Base-by-base conservation (phyloP, 2,329 filamentous ascomycete species). In the Pseudogymnoascus sp. region DNA sequence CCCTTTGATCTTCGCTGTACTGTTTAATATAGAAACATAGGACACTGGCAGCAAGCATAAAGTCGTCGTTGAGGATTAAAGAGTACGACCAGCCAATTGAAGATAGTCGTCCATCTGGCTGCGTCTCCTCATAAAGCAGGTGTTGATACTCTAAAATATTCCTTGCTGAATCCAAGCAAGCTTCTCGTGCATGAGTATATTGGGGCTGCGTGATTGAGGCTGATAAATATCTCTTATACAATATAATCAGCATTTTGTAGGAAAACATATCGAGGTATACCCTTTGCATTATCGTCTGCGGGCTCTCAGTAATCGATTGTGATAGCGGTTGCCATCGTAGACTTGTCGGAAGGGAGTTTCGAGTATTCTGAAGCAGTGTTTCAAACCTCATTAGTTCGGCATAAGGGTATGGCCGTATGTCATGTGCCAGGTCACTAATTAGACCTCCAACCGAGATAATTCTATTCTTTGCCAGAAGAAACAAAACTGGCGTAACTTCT, bases 31-130 rank as follows among this genome's bases (percentile, higher is more conserved):
- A 37, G 37, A 87, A 74, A 65, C 82, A 86, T 5, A 87, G 68
- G 11, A 87, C 78, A 77, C 84, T 83, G 62, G 81, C 79, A 0
- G 83, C 83, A 2, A 87, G 77, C 61, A 87, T 73, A 61, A 83
- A 86, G 68, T 87, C 84, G 60, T 85, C 81, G 61, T 83, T 78
- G n/a, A 80, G 78, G 2, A 87, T 73, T 1, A 81, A 82, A 4
- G 79, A 81, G 19, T 85, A 71, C 66, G 85, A 84, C 80, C 82
- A 86, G 1, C 79, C 77, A 37, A 80, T 77, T 24, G 77, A 74
- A 63, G 76, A 76, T 10, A 87, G 72, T 35, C 82, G 74, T 2
- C 80, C 81, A 1, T 82, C 83, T 0, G 83, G 82, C 64, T 79
- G 78, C 1, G 75, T 78, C 1, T 77, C 79, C 47, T 79, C 73